Evolutionary conservation across 306 rosid species (phyloP), one percentile per base, ranked within the genome.

Genomic region (Inga leiocalycina): DNA sequence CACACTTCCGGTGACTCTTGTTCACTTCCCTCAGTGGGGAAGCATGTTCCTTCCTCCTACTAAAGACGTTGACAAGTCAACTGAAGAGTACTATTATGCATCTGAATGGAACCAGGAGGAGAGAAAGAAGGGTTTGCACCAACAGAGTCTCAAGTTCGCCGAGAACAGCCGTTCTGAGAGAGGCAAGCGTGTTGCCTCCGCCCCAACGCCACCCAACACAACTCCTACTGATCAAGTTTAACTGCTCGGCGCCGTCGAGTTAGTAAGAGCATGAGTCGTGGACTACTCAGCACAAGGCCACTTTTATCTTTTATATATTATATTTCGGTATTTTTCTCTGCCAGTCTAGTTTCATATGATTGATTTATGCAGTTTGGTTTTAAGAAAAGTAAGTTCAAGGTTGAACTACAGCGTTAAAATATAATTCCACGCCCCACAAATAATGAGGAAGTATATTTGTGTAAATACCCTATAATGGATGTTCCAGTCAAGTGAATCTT

Each of bases 11-110:
- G 97, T 93, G 19, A 34, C 89, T 3, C 65, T 92, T 34, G 92
- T 92, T 43, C 98, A 95, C 69, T 93, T 95, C 82, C 98, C 99
- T 10, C 98, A 93, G 68, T 95, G 99, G 97, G 99, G 99, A 1
- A 15, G 98, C 87, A 93, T 95, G 98, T 90, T 95, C 74, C 6
- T 86, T 5, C 93, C 98, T 17, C 86, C 98, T 2, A 89, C 97
- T 1, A 91, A 91, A 74, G 91, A 93, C 8, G 76, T 80, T 0
- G 66, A 45, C 2, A 94, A 87, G 67, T 82, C 88, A 2, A 88
- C 86, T 0, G 98, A 95, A 24, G 96, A 95, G 54, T 44, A 61
- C 27, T 93, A 95, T 64, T 93, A 95, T 10, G 88, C 81, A 0
- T 76, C 98, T 44, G 99, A 95, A 51, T 95, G 99, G 97, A 89